Conservation (phyloP, 306 rosid genomes). For the Pterocarpus macrocarpus region DNA sequence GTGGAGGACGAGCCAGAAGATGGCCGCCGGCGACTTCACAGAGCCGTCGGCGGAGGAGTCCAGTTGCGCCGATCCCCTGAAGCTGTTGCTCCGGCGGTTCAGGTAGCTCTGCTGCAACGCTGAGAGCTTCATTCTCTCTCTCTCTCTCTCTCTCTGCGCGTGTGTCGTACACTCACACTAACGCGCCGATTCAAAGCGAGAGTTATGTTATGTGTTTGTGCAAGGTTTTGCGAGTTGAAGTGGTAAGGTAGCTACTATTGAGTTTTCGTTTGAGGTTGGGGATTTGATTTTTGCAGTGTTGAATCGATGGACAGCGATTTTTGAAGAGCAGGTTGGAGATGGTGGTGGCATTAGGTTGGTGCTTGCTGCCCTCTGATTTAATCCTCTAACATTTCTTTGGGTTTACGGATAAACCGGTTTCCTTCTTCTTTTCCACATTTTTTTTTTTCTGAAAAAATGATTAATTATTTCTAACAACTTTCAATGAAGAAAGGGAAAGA, state of each 20-base stretch:
- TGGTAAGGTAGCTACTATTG: constrained; percentile 3
- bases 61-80: constrained; percentile 71
- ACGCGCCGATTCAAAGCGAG: constrained; percentile 32
- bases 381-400: constrained; percentile 63
- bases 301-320: constrained; percentile 35
- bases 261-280: constrained; percentile 24
- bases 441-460: background rate
- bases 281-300: constrained; percentile 40
- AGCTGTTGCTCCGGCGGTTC: constrained; percentile 80
- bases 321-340: constrained; percentile 39
- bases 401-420: constrained; percentile 54
- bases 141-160: background rate
- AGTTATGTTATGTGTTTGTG: background rate
- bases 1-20: constrained; percentile 90
- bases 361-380: constrained; percentile 43
- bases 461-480: constrained; percentile 35
- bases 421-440: background rate
- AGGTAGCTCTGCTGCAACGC: constrained; percentile 88
- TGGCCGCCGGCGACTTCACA: constrained; percentile 75
- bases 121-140: constrained; percentile 78
- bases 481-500: constrained; percentile 8
- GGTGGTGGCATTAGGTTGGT: constrained; percentile 49
- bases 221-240: background rate
- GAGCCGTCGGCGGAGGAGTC: constrained; percentile 75
- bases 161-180: background rate